Conservation (phyloP, 2,329 filamentous ascomycete species). For the Cylindrodendrum hubeiense region DNA sequence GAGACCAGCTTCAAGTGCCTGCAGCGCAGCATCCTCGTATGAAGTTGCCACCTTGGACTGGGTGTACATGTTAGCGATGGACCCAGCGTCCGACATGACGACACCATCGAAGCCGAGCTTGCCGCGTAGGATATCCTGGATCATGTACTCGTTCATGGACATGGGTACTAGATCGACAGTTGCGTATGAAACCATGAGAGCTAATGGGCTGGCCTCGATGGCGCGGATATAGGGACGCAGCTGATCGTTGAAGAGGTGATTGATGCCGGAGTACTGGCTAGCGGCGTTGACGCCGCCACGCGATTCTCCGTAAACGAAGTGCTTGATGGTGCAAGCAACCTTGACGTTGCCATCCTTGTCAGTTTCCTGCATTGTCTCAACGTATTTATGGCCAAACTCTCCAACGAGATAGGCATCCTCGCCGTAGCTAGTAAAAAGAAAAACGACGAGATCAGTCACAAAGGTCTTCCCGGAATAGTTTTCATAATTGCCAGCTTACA, state of each 20-base stretch:
- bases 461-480: too few species aligned
- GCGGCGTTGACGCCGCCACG: constrained; percentile 51
- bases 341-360: constrained; percentile 48
- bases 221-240: constrained; percentile 46
- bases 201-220: constrained; percentile 43
- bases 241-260: constrained; percentile 50
- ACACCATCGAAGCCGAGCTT: constrained; percentile 49
- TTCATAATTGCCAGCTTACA: constrained; percentile 19
- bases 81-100: constrained; percentile 50
- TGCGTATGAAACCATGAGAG: constrained; percentile 50
- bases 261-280: constrained; percentile 48
- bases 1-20: constrained; percentile 43
- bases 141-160: constrained; percentile 48
- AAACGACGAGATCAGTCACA: constrained; percentile 34
- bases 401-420: constrained; percentile 49
- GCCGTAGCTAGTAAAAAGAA: constrained; percentile 44
- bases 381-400: constrained; percentile 48
- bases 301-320: constrained; percentile 50
- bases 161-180: constrained; percentile 48
- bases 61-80: constrained; percentile 44
- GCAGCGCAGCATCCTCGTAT: constrained; percentile 40
- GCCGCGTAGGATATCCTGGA: constrained; percentile 39
- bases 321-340: constrained; percentile 52
- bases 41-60: constrained; percentile 46
- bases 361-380: constrained; percentile 51